Conservation (phyloP, 176 grass and related monocot genomes). For the bread wheat (Triticum aestivum) region IWGSC_CS_RefSeq_v2.1 NC_057796.1:479902477-479902976, state of each 20-base stretch:
- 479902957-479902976: slow-evolving; percentile 29
- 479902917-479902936: slow-evolving; percentile 25
- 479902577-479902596: neutral
- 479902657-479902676: slow-evolving; percentile 37
- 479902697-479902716: neutral
- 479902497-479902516: neutral
- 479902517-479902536: neutral
- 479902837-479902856: neutral
- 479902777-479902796: neutral
- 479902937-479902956: slow-evolving; percentile 54
- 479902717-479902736: neutral
- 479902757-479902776: neutral
- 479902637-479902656: neutral
- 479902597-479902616: neutral
- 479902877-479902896: neutral
- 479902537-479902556: neutral
- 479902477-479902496: neutral
- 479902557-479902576: neutral
- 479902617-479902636: neutral
- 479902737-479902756: neutral
- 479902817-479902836: neutral
- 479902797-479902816: neutral
- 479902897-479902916: neutral
- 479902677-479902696: neutral
- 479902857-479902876: neutral